phyloP scores from a whole-genome alignment of 768 basidiomycete species.

The Termitomyces sp. region DNA sequence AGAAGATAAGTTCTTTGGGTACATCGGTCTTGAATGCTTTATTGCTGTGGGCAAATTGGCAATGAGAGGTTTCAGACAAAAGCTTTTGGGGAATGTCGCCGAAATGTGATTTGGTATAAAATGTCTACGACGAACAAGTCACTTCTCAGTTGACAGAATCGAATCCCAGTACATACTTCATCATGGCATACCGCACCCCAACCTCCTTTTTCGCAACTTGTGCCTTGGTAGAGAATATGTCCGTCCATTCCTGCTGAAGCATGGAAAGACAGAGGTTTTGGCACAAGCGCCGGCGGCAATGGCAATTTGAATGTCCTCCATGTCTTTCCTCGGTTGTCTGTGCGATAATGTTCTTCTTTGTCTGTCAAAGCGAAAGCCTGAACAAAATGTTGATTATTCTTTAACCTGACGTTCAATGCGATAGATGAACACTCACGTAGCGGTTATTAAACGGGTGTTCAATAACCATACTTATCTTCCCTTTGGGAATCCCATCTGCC shows the following conservation, averaged over 20 bases:
- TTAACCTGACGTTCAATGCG: background rate
- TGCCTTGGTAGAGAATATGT: conserved; percentile 79
- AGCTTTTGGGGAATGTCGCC: conserved; percentile 53
- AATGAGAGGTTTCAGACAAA: conserved; percentile 68
- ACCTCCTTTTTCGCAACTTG: conserved; percentile 49
- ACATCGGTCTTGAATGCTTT: conserved; percentile 80
- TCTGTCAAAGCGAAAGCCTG: conserved; percentile 88
- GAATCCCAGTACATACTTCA: conserved; percentile 47
- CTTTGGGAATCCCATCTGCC: conserved; percentile 49
- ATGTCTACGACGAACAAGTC: conserved; percentile 54
- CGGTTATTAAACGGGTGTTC: conserved; percentile 84
- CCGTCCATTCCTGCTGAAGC: conserved; percentile 70
- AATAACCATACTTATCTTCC: conserved; percentile 67
- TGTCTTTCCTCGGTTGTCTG: conserved; percentile 81
- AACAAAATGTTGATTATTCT: background rate
- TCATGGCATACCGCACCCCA: conserved; percentile 67
- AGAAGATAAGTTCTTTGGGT: conserved; percentile 76
- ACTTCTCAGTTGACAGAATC: background rate
- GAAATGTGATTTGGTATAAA: conserved; percentile 86
- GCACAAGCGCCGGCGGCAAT: conserved; percentile 51
- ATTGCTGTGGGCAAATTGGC: conserved; percentile 89
- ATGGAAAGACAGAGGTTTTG: conserved; percentile 82
- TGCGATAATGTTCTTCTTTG: conserved; percentile 78
- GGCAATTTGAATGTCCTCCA: conserved; percentile 83
- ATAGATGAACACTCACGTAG: conserved; percentile 45